Evolutionary conservation across 2,329 filamentous ascomycete species (phyloP).

Genomic region (Sclerotinia borealis): DNA sequence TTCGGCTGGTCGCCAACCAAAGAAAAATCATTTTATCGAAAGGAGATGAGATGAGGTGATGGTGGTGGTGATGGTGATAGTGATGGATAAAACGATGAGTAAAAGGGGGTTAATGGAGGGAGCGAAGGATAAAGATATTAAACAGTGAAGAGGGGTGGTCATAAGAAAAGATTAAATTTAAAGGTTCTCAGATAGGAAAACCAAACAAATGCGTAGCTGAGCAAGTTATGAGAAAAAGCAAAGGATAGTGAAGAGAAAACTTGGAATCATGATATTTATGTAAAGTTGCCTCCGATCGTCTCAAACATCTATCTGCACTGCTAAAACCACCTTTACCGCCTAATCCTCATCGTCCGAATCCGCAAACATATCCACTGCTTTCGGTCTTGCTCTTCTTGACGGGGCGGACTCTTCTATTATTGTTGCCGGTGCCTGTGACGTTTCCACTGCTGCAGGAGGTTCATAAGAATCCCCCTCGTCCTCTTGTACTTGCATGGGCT

Average conservation of each 20-base stretch:
- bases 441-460: neutral
- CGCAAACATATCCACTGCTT: slow-evolving; percentile 83
- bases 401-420: slow-evolving; percentile 14
- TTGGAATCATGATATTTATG: neutral
- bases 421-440: neutral
- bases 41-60: too few relatives aligned
- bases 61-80: too few relatives aligned
- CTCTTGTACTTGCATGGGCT: slow-evolving; percentile 22
- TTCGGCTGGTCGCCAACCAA: too few relatives aligned
- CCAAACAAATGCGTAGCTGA: neutral
- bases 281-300: neutral
- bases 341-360: slow-evolving; percentile 53
- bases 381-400: slow-evolving; percentile 40
- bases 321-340: too few relatives aligned
- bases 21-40: too few relatives aligned
- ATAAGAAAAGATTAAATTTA: neutral
- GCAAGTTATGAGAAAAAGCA: neutral
- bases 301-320: too few relatives aligned
- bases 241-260: neutral
- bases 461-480: neutral
- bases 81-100: neutral
- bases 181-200: neutral
- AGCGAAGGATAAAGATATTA: neutral
- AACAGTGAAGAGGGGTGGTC: neutral
- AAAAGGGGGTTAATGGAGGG: neutral